Evolutionary conservation across 2,329 filamentous ascomycete genomes (phyloP).

Genomic region (Monosporascus ibericus): DNA sequence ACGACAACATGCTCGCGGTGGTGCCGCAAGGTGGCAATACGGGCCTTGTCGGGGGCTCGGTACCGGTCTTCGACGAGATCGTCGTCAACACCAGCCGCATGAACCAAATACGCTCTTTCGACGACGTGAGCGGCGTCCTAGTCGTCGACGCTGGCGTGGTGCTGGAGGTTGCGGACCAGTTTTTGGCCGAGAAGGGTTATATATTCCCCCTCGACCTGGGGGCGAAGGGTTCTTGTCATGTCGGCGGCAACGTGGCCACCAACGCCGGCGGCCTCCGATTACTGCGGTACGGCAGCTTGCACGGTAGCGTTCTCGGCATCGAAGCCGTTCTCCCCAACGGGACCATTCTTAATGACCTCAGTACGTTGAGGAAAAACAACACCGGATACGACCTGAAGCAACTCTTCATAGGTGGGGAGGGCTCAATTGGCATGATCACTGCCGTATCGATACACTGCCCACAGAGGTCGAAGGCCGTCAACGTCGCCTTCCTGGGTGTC

Average conservation of each 20-base stretch:
- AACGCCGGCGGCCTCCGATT: slow-evolving; percentile 90
- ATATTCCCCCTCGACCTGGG: slow-evolving; percentile 97
- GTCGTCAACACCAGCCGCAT: slow-evolving; percentile 86
- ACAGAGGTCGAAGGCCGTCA: slow-evolving; percentile 78
- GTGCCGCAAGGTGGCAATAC: slow-evolving; percentile 98
- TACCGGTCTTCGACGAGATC: slow-evolving; percentile 98
- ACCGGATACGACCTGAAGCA: slow-evolving; percentile 82
- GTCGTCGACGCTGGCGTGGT: slow-evolving; percentile 90
- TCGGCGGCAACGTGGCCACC: slow-evolving; percentile 92
- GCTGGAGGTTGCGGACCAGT: slow-evolving; percentile 81
- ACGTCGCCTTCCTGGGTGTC: slow-evolving; percentile 90
- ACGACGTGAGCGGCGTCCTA: slow-evolving; percentile 84
- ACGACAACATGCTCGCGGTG: slow-evolving; percentile 83
- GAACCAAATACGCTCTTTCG: slow-evolving; percentile 87
- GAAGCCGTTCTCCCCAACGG: slow-evolving; percentile 93
- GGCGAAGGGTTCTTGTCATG: slow-evolving; percentile 93
- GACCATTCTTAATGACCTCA: slow-evolving; percentile 84
- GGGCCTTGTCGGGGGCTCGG: slow-evolving; percentile 87
- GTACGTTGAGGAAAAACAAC: slow-evolving; percentile 92
- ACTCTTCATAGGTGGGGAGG: slow-evolving; percentile 87
- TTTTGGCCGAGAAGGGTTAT: slow-evolving; percentile 73
- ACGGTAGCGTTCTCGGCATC: slow-evolving; percentile 86
- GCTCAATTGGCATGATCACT: slow-evolving; percentile 91
- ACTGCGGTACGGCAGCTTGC: slow-evolving; percentile 86
- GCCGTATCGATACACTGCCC: slow-evolving; percentile 85